Percentiles rank a stretch among this genome's conserved stretches.
phyloP scores from a whole-genome alignment of 768 basidiomycete species.

The Podaxis carcinomalis region DNA sequence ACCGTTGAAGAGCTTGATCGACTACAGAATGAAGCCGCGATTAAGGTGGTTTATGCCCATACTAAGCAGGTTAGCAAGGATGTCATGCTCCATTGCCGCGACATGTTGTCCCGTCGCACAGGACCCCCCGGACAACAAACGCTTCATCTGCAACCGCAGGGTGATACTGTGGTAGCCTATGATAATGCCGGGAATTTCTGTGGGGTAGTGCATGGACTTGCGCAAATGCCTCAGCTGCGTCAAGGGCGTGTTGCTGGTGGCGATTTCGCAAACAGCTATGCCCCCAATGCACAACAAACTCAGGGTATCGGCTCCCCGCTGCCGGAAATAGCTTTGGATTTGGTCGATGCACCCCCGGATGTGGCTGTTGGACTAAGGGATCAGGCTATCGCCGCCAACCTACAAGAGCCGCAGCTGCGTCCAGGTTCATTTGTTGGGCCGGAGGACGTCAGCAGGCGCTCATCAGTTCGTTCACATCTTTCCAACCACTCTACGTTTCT shows the following conservation, averaged over 20 bases:
- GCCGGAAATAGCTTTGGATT: background rate
- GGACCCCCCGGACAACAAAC: background rate
- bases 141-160: background rate
- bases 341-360: background rate
- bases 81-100: background rate
- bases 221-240: background rate
- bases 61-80: background rate
- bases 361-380: background rate
- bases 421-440: background rate
- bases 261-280: background rate
- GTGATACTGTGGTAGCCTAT: too few relatives aligned
- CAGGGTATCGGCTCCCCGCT: background rate
- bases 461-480: too few relatives aligned
- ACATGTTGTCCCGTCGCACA: background rate
- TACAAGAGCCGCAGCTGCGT: background rate
- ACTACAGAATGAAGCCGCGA: background rate
- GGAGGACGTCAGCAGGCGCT: background rate
- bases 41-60: background rate
- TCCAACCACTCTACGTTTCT: too few relatives aligned
- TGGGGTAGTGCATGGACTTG: background rate
- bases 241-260: background rate
- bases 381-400: background rate
- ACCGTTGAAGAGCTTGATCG: background rate
- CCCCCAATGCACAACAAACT: background rate
- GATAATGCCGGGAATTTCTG: background rate